These are phyloP conservation scores for Pseudogymnoascus sp. DNA, from an alignment of 2,329 filamentous ascomycete species.

Conservation along the genomic window DNA sequence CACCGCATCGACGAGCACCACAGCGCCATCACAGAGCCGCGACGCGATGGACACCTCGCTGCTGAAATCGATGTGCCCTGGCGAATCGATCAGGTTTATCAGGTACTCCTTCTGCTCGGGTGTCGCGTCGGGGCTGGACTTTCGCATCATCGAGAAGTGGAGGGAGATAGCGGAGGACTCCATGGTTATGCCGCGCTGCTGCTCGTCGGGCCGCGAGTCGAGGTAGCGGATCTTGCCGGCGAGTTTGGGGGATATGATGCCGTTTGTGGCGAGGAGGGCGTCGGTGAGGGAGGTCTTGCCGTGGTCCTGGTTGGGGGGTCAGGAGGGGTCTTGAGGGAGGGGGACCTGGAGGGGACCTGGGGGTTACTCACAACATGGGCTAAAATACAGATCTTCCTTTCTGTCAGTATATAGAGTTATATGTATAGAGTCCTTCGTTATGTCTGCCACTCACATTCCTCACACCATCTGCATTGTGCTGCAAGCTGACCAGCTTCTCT, in stretches of 20 bases:
- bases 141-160: conserved; percentile 84
- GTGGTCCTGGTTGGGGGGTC: conserved; percentile 57
- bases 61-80: conserved; percentile 97
- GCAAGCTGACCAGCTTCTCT: conserved; percentile 83
- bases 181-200: conserved; percentile 97
- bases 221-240: conserved; percentile 97
- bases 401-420: conserved; percentile 15
- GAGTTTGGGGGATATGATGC: conserved; percentile 96
- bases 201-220: conserved; percentile 92
- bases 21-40: conserved; percentile 84
- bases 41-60: conserved; percentile 96
- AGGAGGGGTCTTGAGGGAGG: background rate
- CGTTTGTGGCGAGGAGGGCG: conserved; percentile 93
- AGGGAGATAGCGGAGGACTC: conserved; percentile 97
- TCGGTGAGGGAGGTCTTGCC: conserved; percentile 97
- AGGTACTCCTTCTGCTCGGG: conserved; percentile 81
- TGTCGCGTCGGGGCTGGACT: conserved; percentile 56
- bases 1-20: conserved; percentile 91
- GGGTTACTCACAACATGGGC: conserved; percentile 67
- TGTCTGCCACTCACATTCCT: conserved; percentile 64
- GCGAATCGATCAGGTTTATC: conserved; percentile 96
- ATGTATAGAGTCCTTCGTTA: conserved; percentile 13
- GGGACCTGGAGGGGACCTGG: background rate
- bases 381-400: conserved; percentile 75
- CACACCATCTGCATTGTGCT: conserved; percentile 79